Evolutionary conservation across 2,329 filamentous ascomycete species (phyloP).

Genomic region (Blastomyces parvus): DNA sequence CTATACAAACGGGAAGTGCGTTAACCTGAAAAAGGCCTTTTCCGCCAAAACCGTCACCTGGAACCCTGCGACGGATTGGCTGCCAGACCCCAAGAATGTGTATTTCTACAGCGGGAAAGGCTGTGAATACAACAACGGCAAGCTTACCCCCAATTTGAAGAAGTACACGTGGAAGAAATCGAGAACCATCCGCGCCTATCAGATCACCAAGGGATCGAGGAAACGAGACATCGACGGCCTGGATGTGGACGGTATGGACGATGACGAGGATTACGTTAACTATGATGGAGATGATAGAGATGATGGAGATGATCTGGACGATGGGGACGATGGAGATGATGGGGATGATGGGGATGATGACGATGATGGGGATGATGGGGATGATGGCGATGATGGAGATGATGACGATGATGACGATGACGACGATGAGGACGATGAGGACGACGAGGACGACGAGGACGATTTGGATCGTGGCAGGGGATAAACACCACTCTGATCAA

Average conservation of each 20-base stretch:
- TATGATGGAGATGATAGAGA: not conserved
- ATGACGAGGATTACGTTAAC: not conserved
- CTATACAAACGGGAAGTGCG: slow-evolving; percentile 1
- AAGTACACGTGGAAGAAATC: not conserved
- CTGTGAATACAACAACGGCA: not conserved
- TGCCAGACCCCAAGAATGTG: not conserved
- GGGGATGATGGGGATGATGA: not conserved
- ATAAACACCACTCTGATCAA: not conserved
- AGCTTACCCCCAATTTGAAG: not conserved
- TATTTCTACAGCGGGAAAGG: not conserved
- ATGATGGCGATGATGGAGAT: not conserved
- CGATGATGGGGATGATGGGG: not conserved
- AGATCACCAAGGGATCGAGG: not conserved
- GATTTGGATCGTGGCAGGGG: not conserved
- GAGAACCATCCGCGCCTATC: not conserved
- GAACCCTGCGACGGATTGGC: not conserved
- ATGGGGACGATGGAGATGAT: not conserved
- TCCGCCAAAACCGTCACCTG: not conserved
- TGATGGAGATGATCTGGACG: not conserved
- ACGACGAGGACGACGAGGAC: not conserved
- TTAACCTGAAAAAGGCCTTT: not conserved
- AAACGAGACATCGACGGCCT: not conserved
- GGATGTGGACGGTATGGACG: not conserved
- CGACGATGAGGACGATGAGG: not conserved
- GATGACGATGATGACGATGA: not conserved